Evolutionary conservation across 495 filamentous ascomycete genomes (phyloP).

Genomic region (Xanthoparmelia taractica): DNA sequence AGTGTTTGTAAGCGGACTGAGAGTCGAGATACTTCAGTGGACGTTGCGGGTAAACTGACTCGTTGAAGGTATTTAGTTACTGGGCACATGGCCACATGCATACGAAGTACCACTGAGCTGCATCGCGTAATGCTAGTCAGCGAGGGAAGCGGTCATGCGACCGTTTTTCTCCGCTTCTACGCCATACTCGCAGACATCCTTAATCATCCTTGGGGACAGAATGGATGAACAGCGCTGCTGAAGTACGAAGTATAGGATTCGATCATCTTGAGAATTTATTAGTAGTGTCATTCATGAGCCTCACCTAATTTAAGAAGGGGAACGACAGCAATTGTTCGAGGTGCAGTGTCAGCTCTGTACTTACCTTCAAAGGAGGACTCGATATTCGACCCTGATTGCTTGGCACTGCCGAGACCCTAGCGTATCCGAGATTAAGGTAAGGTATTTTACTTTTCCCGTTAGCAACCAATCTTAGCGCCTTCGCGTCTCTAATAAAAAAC

Average conservation of each 20-base stretch:
- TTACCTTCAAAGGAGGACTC: too few relatives aligned
- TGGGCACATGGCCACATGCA: neutral
- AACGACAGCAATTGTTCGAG: too few relatives aligned
- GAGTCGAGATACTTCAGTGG: neutral
- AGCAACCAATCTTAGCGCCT: constrained; percentile 5
- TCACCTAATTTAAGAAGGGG: too few relatives aligned
- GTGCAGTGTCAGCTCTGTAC: too few relatives aligned
- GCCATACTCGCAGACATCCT: neutral
- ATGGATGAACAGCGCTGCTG: neutral
- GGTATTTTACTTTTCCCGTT: neutral
- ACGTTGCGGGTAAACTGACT: neutral
- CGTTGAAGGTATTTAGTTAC: neutral
- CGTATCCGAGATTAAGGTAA: neutral
- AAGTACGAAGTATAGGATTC: too few relatives aligned
- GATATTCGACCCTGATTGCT: neutral
- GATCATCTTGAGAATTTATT: too few relatives aligned
- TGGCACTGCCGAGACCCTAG: neutral
- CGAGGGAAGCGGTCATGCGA: neutral
- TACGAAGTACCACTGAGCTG: neutral
- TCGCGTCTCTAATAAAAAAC: constrained; percentile 1
- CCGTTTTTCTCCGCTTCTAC: neutral
- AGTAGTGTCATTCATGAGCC: too few relatives aligned
- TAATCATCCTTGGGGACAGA: neutral
- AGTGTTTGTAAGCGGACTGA: neutral
- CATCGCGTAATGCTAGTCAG: neutral